Conservation (phyloP, 1,284 basidiomycete genomes). For the Ceratobasidium sp. region DNA sequence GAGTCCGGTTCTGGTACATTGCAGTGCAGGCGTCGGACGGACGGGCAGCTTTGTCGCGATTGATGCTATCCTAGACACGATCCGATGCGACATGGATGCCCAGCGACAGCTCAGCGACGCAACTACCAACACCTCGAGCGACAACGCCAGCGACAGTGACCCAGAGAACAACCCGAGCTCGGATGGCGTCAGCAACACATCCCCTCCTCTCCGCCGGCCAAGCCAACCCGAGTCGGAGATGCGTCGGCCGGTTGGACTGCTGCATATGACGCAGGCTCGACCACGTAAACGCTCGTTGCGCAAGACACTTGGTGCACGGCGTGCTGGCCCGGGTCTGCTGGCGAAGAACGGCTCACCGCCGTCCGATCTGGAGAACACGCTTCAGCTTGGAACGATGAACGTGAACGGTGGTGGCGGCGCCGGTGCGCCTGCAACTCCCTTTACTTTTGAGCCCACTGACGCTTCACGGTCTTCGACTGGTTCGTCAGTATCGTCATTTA, state of each 20-base stretch:
- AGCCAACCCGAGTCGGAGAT: conserved; percentile 14
- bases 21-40: conserved; percentile 90
- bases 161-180: conserved; percentile 4
- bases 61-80: conserved; percentile 82
- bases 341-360: conserved; percentile 4
- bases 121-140: conserved; percentile 2
- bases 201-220: not conserved
- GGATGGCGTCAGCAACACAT: not conserved
- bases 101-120: not conserved
- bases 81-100: conserved; percentile 65
- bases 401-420: not conserved
- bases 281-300: conserved; percentile 7
- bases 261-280: conserved; percentile 1
- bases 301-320: not conserved
- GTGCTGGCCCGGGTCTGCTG: not conserved
- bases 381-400: not conserved
- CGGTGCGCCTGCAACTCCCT: conserved; percentile 21
- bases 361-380: not conserved
- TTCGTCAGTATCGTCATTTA: conserved; percentile 20
- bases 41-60: conserved; percentile 92
- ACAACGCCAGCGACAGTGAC: conserved; percentile 23
- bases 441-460: not conserved
- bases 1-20: conserved; percentile 79
- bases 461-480: not conserved
- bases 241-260: not conserved